phyloP scores from a whole-genome alignment of 1,284 basidiomycete species.

The Irpex lacteus region DNA sequence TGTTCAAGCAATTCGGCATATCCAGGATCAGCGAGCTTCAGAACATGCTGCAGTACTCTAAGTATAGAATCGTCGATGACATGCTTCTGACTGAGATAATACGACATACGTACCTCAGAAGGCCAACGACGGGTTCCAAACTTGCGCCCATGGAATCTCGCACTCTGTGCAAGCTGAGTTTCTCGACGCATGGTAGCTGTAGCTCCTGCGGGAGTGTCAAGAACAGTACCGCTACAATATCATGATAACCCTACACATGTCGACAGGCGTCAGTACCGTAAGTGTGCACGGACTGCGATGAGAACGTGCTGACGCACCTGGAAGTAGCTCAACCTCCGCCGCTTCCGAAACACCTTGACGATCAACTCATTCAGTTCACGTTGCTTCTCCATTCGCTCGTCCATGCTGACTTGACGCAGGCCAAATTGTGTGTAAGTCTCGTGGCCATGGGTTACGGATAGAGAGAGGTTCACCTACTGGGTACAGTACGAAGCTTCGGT shows the following conservation, averaged over 20 bases:
- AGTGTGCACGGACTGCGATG: neutral
- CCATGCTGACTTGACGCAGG: conserved; percentile 2
- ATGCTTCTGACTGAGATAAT: neutral
- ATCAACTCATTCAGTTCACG: conserved; percentile 73
- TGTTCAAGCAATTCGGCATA: conserved; percentile 66
- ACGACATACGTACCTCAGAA: conserved; percentile 58
- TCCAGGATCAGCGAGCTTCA: conserved; percentile 69
- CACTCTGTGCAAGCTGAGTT: conserved; percentile 78
- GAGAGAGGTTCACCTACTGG: conserved; percentile 64
- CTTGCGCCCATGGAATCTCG: conserved; percentile 87
- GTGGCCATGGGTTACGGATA: conserved; percentile 11
- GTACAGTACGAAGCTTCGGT: conserved; percentile 87
- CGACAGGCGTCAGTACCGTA: neutral
- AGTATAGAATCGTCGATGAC: no score
- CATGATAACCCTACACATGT: conserved; percentile 77
- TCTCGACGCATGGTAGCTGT: conserved; percentile 59
- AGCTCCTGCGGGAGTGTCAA: conserved; percentile 69
- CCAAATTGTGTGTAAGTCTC: conserved; percentile 2
- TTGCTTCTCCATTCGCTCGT: conserved; percentile 54
- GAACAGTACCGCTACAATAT: conserved; percentile 85
- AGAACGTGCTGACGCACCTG: conserved; percentile 48
- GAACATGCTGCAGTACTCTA: no score
- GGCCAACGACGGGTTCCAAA: conserved; percentile 82
- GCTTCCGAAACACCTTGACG: conserved; percentile 69
- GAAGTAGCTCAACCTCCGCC: conserved; percentile 80